Conservation (phyloP, 345 rosid species). For the Excoecaria agallocha region DNA sequence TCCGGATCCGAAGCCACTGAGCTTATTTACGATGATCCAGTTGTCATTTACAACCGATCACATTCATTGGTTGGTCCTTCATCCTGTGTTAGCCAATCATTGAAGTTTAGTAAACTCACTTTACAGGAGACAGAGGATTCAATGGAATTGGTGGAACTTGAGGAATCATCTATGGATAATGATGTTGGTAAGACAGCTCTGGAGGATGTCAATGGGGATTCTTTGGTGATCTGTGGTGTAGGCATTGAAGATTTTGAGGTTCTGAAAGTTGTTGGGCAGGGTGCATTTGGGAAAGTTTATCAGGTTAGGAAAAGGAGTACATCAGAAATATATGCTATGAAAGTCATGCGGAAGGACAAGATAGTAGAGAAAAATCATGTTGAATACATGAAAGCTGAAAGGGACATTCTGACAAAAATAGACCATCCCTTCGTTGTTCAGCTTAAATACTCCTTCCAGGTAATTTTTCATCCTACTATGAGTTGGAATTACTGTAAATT, state of each 20-base stretch:
- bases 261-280: slow-evolving; percentile 87
- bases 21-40: slow-evolving; percentile 62
- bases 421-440: slow-evolving; percentile 94
- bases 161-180: slow-evolving; percentile 35
- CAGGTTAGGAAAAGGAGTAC: slow-evolving; percentile 87
- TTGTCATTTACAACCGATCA: slow-evolving; percentile 66
- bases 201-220: slow-evolving; percentile 24
- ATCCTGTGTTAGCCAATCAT: slow-evolving; percentile 51
- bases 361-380: slow-evolving; percentile 92
- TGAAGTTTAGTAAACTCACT: slow-evolving; percentile 62
- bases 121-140: slow-evolving; percentile 50
- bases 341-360: slow-evolving; percentile 94
- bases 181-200: slow-evolving; percentile 21
- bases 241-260: slow-evolving; percentile 86
- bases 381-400: slow-evolving; percentile 94
- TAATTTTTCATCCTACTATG: slow-evolving; percentile 19
- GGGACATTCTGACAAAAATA: slow-evolving; percentile 74
- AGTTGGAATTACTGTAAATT: not conserved
- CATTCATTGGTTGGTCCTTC: slow-evolving; percentile 94
- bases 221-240: slow-evolving; percentile 32
- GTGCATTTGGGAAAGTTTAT: slow-evolving; percentile 92
- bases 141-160: slow-evolving; percentile 42
- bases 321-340: slow-evolving; percentile 88
- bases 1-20: slow-evolving; percentile 32
- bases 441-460: slow-evolving; percentile 89